Conservation (phyloP, 148 eudicot genomes). For the Polygonum aviculare region DNA sequence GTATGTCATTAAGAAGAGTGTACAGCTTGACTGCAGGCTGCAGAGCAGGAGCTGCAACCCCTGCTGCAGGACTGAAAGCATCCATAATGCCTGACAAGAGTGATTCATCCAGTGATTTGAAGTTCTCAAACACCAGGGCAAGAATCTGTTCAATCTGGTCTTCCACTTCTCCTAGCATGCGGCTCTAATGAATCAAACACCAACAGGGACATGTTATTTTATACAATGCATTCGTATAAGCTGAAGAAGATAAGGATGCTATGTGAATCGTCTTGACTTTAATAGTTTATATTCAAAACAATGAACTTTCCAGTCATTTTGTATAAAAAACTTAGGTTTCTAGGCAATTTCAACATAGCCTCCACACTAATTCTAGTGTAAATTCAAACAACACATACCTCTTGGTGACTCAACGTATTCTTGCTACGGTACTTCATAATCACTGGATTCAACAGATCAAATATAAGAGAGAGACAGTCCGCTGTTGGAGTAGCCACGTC, state of each 20-base stretch:
- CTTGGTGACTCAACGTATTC: constrained; percentile 82
- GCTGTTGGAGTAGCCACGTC: constrained; percentile 98
- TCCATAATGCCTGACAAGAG: constrained; percentile 63
- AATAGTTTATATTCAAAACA: neutral
- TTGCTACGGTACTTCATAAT: constrained; percentile 56
- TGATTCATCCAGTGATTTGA: constrained; percentile 81
- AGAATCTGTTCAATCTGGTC: constrained; percentile 86
- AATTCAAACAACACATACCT: constrained; percentile 33
- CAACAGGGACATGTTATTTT: neutral
- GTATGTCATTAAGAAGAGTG: constrained; percentile 79
- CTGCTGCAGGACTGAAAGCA: constrained; percentile 73
- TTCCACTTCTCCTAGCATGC: constrained; percentile 84
- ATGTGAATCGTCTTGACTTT: neutral
- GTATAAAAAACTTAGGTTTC: neutral
- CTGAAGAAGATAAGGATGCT: neutral
- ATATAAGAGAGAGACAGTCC: constrained; percentile 72
- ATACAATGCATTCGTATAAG: neutral
- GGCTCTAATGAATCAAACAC: constrained; percentile 43
- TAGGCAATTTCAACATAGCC: neutral
- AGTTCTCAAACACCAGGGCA: constrained; percentile 77
- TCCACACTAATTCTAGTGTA: neutral
- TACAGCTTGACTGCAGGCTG: constrained; percentile 81
- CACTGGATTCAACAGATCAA: constrained; percentile 73
- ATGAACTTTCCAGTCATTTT: neutral
- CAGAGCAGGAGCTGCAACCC: constrained; percentile 74